phyloP scores from a whole-genome alignment of 495 filamentous ascomycete species.

The Trichoderma reesei region DNA sequence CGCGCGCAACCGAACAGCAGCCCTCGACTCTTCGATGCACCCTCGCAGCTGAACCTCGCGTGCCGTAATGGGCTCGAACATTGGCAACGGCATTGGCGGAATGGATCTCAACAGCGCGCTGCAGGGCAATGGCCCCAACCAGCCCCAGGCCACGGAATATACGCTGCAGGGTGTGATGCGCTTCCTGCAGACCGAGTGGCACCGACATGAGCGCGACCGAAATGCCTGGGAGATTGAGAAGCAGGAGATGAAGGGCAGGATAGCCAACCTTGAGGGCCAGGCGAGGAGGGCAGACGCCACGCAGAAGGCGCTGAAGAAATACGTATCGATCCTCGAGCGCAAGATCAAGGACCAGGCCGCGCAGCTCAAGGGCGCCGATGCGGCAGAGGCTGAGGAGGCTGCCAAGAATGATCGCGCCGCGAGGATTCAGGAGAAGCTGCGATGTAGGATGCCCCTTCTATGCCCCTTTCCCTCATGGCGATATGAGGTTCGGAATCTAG shows the following conservation, averaged over 20 bases:
- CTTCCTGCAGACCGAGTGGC: slow-evolving; percentile 98
- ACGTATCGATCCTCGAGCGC: slow-evolving; percentile 81
- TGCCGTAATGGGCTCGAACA: slow-evolving; percentile 49
- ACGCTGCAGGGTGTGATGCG: slow-evolving; percentile 99
- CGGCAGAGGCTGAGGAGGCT: slow-evolving; percentile 18
- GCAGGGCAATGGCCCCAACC: slow-evolving; percentile 38
- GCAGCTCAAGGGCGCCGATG: slow-evolving; percentile 24
- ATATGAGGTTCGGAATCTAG: not conserved
- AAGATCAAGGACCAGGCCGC: slow-evolving; percentile 67
- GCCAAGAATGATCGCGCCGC: slow-evolving; percentile 36
- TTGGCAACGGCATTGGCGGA: slow-evolving; percentile 47
- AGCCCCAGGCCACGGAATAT: slow-evolving; percentile 88
- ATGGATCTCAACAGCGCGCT: slow-evolving; percentile 27
- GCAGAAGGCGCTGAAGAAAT: slow-evolving; percentile 78
- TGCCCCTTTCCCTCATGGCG: too few relatives aligned
- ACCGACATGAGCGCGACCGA: slow-evolving; percentile 92
- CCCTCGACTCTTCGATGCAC: not conserved
- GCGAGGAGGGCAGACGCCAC: slow-evolving; percentile 72
- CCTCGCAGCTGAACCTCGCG: not conserved
- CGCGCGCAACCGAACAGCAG: not conserved
- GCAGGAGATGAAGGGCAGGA: slow-evolving; percentile 97
- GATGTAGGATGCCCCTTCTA: slow-evolving; percentile 20
- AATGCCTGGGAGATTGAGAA: slow-evolving; percentile 99
- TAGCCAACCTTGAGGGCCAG: slow-evolving; percentile 90
- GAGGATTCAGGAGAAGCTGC: slow-evolving; percentile 38